phyloP scores from a whole-genome alignment of 306 rosid species.

The Benincasa hispida region DNA sequence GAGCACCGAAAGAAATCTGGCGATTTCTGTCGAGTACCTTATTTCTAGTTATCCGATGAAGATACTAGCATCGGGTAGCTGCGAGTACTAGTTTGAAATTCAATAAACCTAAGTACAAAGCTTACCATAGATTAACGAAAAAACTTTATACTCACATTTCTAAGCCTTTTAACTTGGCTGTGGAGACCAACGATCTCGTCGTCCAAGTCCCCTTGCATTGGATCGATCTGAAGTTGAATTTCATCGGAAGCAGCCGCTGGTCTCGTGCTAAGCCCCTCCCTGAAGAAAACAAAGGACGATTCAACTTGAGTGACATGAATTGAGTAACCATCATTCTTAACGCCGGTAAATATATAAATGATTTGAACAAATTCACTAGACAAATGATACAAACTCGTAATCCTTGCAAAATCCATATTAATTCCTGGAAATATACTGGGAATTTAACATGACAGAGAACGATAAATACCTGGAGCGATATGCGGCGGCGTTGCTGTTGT shows the following conservation, averaged over 20 bases:
- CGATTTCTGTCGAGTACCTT: background rate
- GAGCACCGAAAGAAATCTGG: background rate
- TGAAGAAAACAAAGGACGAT: constrained; percentile 13
- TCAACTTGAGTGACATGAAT: background rate
- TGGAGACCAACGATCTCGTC: constrained; percentile 76
- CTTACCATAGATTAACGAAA: background rate
- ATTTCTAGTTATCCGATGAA: background rate
- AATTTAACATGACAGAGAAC: background rate
- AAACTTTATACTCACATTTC: constrained; percentile 33
- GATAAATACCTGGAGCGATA: constrained; percentile 53
- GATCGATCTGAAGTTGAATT: constrained; percentile 84
- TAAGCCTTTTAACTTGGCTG: constrained; percentile 67
- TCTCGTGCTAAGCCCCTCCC: constrained; percentile 84
- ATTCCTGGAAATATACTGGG: background rate
- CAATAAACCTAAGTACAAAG: background rate
- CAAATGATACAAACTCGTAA: background rate
- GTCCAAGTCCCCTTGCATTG: constrained; percentile 53
- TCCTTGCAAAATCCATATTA: background rate
- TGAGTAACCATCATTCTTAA: background rate
- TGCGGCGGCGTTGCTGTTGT: constrained; percentile 45
- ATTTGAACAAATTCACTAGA: background rate
- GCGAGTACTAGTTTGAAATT: background rate
- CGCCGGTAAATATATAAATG: background rate
- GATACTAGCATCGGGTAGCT: background rate
- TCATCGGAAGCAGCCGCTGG: constrained; percentile 51